Conservation (phyloP, 306 rosid species). For the Lathyrus tuberosus region DNA sequence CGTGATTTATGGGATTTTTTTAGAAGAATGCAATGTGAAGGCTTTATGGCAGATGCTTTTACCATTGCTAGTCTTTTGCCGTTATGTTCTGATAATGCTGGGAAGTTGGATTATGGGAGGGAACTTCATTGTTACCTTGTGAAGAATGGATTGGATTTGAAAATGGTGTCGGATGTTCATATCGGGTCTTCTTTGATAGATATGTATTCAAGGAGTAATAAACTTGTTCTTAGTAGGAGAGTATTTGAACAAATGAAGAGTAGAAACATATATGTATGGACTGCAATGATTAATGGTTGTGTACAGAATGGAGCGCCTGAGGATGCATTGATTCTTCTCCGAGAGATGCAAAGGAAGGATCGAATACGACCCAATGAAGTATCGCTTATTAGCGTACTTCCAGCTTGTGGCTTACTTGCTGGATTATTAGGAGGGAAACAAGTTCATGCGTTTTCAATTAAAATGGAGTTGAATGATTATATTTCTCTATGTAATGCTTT, state of each 20-base stretch:
- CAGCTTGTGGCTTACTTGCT: constrained; percentile 64
- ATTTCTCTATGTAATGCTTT: constrained; percentile 64
- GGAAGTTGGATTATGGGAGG: constrained; percentile 60
- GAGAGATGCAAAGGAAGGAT: constrained; percentile 62
- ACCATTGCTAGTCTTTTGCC: constrained; percentile 66
- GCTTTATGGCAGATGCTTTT: constrained; percentile 63
- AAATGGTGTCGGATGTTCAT: constrained; percentile 57
- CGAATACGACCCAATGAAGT: constrained; percentile 66
- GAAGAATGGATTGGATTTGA: constrained; percentile 53
- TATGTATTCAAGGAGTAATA: constrained; percentile 68
- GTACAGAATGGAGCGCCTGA: constrained; percentile 61
- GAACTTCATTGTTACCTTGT: constrained; percentile 74
- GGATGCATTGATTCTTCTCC: constrained; percentile 60
- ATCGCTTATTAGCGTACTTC: constrained; percentile 71
- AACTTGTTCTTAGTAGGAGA: constrained; percentile 48
- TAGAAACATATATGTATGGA: constrained; percentile 72
- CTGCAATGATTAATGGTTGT: constrained; percentile 71
- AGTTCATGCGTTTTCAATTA: constrained; percentile 63
- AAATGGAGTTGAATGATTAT: constrained; percentile 53
- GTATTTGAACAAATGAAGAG: constrained; percentile 67
- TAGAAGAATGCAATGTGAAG: constrained; percentile 52
- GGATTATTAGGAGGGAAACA: constrained; percentile 68
- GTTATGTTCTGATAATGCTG: constrained; percentile 41
- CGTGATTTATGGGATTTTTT: constrained; percentile 49
- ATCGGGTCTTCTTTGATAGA: constrained; percentile 83